Percentiles rank a stretch among this genome's conserved stretches.
phyloP scores from a whole-genome alignment of 306 rosid genomes.

The Trifolium repens region DNA sequence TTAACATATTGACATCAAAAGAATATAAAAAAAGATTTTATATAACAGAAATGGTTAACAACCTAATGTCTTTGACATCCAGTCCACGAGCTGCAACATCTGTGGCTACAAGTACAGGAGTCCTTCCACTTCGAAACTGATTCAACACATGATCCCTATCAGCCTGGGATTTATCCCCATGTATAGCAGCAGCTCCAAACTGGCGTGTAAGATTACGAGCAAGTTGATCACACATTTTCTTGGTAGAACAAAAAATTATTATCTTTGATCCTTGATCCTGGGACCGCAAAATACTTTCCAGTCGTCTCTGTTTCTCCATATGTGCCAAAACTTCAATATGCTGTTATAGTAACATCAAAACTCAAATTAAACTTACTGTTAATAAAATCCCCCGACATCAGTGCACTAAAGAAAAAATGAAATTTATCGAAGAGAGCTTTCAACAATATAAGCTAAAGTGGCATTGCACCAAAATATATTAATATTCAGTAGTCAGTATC shows the following conservation, averaged over 20 bases:
- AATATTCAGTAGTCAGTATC: conserved; percentile 19
- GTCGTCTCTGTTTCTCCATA: conserved; percentile 79
- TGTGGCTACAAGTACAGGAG: conserved; percentile 96
- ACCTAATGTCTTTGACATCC: conserved; percentile 98
- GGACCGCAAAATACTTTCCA: conserved; percentile 88
- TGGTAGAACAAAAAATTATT: conserved; percentile 92
- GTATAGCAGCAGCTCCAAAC: conserved; percentile 97
- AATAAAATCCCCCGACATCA: background rate
- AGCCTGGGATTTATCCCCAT: conserved; percentile 97
- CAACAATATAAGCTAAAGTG: background rate
- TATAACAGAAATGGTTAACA: conserved; percentile 26
- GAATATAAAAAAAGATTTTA: conserved; percentile 1
- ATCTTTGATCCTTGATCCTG: conserved; percentile 95
- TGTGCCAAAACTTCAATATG: conserved; percentile 80
- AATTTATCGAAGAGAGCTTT: background rate
- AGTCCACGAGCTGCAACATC: conserved; percentile 99
- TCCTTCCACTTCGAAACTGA: conserved; percentile 85
- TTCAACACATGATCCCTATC: conserved; percentile 91
- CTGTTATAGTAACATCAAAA: conserved; percentile 48
- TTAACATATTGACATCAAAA: background rate
- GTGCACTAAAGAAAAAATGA: conserved; percentile 4
- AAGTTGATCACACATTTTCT: conserved; percentile 99
- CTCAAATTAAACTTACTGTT: conserved; percentile 17
- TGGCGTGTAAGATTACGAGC: conserved; percentile 90
- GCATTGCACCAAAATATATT: conserved; percentile 21